Percentiles rank a stretch among this genome's conserved stretches.
Evolutionary conservation across 2,329 filamentous ascomycete species (phyloP).

Genomic region (Diplodia scrobiculata): DNA sequence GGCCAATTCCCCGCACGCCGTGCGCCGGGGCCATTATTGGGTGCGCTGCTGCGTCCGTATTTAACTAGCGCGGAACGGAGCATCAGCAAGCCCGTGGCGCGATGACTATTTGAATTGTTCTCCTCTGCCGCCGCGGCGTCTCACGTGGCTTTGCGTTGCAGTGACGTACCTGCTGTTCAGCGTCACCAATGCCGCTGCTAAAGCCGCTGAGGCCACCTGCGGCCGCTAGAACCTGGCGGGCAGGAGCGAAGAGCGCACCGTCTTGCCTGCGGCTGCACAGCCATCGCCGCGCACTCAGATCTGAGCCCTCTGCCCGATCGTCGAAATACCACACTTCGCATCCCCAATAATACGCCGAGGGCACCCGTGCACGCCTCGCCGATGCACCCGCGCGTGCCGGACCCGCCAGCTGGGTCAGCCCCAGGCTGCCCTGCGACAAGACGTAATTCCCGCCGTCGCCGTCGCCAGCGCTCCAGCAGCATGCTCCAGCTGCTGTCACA

Average conservation of each 20-base stretch:
- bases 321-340: neutral
- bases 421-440: neutral
- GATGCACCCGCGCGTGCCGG: neutral
- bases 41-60: neutral
- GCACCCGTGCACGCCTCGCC: neutral
- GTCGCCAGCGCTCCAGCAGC: neutral
- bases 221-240: neutral
- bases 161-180: neutral
- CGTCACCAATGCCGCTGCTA: neutral
- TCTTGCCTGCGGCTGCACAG: neutral
- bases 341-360: neutral
- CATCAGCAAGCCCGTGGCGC: neutral
- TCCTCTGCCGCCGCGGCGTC: neutral
- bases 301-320: neutral
- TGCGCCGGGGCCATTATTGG: neutral
- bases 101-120: neutral
- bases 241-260: neutral
- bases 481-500: neutral
- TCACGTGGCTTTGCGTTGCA: conserved; percentile 1
- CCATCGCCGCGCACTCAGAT: neutral
- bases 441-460: neutral
- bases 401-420: conserved; percentile 5
- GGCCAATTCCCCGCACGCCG: neutral
- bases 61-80: neutral
- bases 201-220: neutral